Evolutionary conservation across 352 stramenopile species (phyloP).

Genomic region (Halophytophthora polymorphica): DNA sequence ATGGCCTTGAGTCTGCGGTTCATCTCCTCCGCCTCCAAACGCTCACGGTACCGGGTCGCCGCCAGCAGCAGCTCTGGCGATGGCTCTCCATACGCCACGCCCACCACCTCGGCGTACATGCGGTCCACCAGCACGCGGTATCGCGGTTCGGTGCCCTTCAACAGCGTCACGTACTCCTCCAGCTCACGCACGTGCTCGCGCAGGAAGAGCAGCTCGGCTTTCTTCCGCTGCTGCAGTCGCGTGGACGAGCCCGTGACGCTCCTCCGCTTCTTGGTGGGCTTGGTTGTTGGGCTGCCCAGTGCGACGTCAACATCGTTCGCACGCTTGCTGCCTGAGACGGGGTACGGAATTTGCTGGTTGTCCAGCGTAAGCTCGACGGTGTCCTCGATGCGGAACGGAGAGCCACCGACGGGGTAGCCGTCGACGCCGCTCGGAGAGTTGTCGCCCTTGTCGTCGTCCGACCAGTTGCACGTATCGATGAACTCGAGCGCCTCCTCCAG

Average conservation of each 20-base stretch:
- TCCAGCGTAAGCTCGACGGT: too few relatives aligned
- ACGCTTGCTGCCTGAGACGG: not conserved
- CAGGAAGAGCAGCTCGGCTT: constrained; percentile 5
- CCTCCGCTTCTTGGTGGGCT: constrained; percentile 5
- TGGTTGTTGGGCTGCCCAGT: too few relatives aligned
- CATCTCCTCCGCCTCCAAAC: constrained; percentile 7
- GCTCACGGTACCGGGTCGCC: not conserved
- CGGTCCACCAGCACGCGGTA: too few relatives aligned
- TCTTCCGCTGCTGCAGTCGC: constrained; percentile 9
- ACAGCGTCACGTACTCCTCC: not conserved
- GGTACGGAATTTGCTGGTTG: too few relatives aligned
- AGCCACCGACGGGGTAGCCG: not conserved
- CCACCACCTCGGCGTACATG: too few relatives aligned
- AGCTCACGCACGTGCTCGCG: constrained; percentile 2
- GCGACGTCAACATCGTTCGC: too few relatives aligned
- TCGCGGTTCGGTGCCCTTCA: too few relatives aligned
- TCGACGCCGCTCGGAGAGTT: not conserved
- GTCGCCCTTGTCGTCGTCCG: not conserved
- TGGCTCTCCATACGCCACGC: too few relatives aligned
- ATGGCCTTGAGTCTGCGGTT: constrained; percentile 11
- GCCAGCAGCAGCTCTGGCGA: constrained; percentile 1
- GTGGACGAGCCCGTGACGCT: constrained; percentile 2
- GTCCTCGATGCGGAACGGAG: too few relatives aligned
- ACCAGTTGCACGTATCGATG: constrained; percentile 1
- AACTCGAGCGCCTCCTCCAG: not conserved